phyloP scores from a whole-genome alignment of 192 early-diverging fungal genomes.

The Coemansia sp. region DNA sequence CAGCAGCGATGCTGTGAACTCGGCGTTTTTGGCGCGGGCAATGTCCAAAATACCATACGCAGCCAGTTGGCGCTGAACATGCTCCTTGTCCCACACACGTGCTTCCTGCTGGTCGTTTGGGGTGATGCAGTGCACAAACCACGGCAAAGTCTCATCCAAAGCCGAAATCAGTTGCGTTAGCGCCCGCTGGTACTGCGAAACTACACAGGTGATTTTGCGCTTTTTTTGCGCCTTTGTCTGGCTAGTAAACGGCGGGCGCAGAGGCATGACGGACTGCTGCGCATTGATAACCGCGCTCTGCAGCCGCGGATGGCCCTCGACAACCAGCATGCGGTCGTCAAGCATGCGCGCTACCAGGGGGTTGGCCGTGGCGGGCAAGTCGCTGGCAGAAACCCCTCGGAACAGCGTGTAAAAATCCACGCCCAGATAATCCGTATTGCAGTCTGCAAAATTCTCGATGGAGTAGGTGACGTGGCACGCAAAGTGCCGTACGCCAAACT shows the following conservation, averaged over 20 bases:
- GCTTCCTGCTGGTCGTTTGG: constrained; percentile 61
- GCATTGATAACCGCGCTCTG: constrained; percentile 76
- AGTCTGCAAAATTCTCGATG: constrained; percentile 62
- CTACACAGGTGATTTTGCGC: constrained; percentile 59
- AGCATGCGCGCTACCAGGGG: constrained; percentile 76
- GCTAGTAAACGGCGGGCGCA: constrained; percentile 57
- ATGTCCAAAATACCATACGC: constrained; percentile 69
- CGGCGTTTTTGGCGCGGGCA: constrained; percentile 59
- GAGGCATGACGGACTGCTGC: constrained; percentile 69
- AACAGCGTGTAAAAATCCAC: constrained; percentile 84
- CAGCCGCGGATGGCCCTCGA: constrained; percentile 79
- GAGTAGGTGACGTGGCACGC: constrained; percentile 64
- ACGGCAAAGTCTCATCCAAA: constrained; percentile 74
- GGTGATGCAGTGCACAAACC: constrained; percentile 75
- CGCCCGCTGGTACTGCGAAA: constrained; percentile 67
- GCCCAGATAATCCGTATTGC: constrained; percentile 74
- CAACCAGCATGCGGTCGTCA: constrained; percentile 66
- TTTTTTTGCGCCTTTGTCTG: constrained; percentile 36
- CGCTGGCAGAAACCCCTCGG: constrained; percentile 58
- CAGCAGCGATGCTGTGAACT: constrained; percentile 71
- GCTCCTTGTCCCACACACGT: constrained; percentile 64
- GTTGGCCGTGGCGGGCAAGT: constrained; percentile 59
- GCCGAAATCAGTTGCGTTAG: constrained; percentile 66
- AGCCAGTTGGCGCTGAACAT: constrained; percentile 70
- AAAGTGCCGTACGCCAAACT: constrained; percentile 84